Evolutionary conservation across 2,329 filamentous ascomycete species (phyloP), one percentile per base, ranked within the genome.

Genomic region (Pyricularia sp.): DNA sequence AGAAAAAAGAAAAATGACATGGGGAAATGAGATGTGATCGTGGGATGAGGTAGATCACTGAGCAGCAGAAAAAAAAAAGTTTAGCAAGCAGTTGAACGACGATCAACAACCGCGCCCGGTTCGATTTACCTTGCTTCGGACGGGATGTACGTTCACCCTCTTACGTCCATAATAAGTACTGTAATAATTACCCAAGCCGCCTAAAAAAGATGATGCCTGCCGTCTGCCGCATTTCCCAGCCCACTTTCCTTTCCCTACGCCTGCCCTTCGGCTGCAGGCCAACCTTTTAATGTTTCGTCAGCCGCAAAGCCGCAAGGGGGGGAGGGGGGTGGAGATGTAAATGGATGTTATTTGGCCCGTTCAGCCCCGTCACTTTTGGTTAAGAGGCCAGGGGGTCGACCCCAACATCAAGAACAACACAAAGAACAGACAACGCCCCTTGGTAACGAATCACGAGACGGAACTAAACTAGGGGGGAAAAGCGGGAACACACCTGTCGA

Each of bases 361-460:
- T 42, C 42, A 55, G 42, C 42, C n/a, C n/a, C 42, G 42, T 55
- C 42, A 55, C 17, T 17, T 17, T 42, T 42, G 33, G 33, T 33
- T 55, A 30, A 30, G 14, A 50, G n/a, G 59, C 59, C n/a, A n/a
- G 31, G 59, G 59, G 59, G 26, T 25, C 14, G 42, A 55, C 42
- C 42, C 42, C 42, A 55, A 55, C 42, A 55, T 42, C 33, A 42
- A 42, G 33, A 42, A 42, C 12, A 42, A 30, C 7, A 4, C 28
- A 12, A 42, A 42, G 33, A 42, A 42, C 33, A 55, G 42, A n/a
- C 42, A 55, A 55, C 20, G 0, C 20, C 17, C 20, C 20, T 63
- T 63, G 59, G 59, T 63, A 63, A 63, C 59, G 59, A 63, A 63
- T 63, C 59, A 63, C 59, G 59, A 28, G 59, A 63, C 59, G 59